These are phyloP conservation scores for Macrolepiota fuliginosa DNA, from an alignment of 768 basidiomycete genomes.

Conservation along the genomic window DNA sequence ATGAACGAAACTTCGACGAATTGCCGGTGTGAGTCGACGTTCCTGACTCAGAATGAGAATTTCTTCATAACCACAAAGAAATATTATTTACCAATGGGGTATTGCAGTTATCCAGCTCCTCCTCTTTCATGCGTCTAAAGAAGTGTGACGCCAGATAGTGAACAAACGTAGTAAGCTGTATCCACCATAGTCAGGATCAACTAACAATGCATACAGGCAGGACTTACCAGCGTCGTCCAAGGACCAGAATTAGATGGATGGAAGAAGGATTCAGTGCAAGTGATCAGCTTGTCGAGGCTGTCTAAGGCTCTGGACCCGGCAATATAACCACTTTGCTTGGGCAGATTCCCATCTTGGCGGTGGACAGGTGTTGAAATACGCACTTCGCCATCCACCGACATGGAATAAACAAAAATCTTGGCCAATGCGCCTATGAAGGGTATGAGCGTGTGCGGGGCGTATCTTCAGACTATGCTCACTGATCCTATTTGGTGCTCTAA, in stretches of 20 bases:
- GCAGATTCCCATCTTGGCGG: constrained; percentile 22
- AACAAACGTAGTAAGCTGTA: constrained; percentile 65
- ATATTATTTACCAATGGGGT: constrained; percentile 61
- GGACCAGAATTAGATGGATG: constrained; percentile 91
- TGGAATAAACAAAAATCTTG: constrained; percentile 84
- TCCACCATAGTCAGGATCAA: constrained; percentile 10
- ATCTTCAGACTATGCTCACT: constrained; percentile 35
- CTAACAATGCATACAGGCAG: not conserved
- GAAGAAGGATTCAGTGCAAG: constrained; percentile 92
- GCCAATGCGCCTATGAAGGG: constrained; percentile 66
- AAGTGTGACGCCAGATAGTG: constrained; percentile 77
- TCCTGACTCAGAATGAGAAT: constrained; percentile 34
- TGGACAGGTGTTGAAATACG: constrained; percentile 37
- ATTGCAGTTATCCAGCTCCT: constrained; percentile 72
- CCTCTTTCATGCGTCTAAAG: constrained; percentile 74
- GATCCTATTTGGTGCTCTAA: constrained; percentile 59
- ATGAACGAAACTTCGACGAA: constrained; percentile 79
- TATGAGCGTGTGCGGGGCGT: constrained; percentile 7
- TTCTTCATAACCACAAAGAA: not conserved
- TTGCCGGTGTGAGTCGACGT: constrained; percentile 75
- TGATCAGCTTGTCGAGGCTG: constrained; percentile 82
- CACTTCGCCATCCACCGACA: constrained; percentile 74
- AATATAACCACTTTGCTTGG: constrained; percentile 51
- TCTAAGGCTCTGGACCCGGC: constrained; percentile 89
- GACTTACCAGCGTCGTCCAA: constrained; percentile 67